phyloP scores from a whole-genome alignment of 306 rosid genomes.

The Castanea sativa region DNA sequence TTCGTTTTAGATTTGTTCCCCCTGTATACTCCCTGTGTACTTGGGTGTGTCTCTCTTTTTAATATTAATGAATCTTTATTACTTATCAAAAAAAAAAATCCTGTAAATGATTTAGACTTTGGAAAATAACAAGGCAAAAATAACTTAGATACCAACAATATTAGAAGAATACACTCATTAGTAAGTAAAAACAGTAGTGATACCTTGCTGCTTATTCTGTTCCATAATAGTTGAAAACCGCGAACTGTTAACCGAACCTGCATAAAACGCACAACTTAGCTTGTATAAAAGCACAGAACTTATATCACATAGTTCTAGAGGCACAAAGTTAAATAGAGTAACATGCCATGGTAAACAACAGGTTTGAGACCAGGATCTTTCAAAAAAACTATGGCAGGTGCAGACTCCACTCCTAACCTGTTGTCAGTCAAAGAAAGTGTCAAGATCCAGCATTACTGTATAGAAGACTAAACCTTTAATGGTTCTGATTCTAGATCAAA shows the following conservation, averaged over 20 bases:
- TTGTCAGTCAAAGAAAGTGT: conserved; percentile 12
- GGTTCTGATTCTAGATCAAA: conserved; percentile 3
- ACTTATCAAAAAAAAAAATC: no score
- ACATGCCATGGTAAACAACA: conserved; percentile 72
- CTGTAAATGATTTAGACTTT: neutral
- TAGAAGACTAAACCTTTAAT: neutral
- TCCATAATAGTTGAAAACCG: conserved; percentile 60
- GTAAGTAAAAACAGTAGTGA: neutral
- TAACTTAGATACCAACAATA: neutral
- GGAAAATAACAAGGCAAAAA: neutral
- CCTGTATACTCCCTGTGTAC: no score
- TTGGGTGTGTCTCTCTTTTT: no score
- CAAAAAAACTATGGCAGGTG: conserved; percentile 82
- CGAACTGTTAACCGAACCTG: conserved; percentile 64
- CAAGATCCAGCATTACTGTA: neutral
- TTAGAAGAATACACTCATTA: neutral
- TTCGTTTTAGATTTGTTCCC: no score
- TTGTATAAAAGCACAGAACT: conserved; percentile 24
- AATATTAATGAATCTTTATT: no score
- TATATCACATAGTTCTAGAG: conserved; percentile 8
- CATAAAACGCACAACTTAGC: conserved; percentile 21
- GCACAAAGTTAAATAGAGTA: conserved; percentile 14
- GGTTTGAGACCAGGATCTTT: conserved; percentile 94
- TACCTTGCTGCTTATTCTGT: conserved; percentile 82
- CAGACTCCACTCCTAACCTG: conserved; percentile 92